A percentile compares a stretch with the other conserved stretches of the same genome.
These are phyloP conservation scores for Isoetes engelmannii DNA, from an alignment of 83 land plant species.

Conservation along the genomic window DNA sequence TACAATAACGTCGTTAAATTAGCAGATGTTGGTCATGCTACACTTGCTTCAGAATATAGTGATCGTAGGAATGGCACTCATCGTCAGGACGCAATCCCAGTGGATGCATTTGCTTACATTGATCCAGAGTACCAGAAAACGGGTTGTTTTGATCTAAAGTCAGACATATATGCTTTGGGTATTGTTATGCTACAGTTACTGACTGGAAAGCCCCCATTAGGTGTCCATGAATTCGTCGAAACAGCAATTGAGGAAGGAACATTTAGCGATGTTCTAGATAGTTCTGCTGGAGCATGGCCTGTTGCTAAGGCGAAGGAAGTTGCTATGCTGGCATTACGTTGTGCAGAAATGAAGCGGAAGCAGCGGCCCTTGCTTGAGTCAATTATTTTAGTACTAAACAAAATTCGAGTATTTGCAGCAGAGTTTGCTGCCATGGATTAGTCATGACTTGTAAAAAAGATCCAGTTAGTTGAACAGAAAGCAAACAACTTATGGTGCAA, in stretches of 20 bases:
- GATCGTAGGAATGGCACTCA: constrained; percentile 31
- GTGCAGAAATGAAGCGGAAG: constrained; percentile 48
- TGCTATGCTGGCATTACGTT: constrained; percentile 48
- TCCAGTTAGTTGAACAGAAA: no score
- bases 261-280: constrained; percentile 44
- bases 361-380: constrained; percentile 48
- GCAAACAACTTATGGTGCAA: no score
- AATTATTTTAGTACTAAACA: constrained; percentile 33
- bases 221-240: constrained; percentile 43
- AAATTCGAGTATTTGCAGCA: constrained; percentile 33
- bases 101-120: constrained; percentile 61
- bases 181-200: constrained; percentile 49
- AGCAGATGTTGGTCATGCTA: constrained; percentile 57
- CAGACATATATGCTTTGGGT: constrained; percentile 59
- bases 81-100: constrained; percentile 38
- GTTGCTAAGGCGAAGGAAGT: constrained; percentile 39
- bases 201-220: constrained; percentile 51
- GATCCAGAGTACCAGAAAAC: constrained; percentile 71
- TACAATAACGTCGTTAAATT: constrained; percentile 48
- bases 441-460: no score
- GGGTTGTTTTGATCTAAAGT: constrained; percentile 48
- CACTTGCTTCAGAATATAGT: constrained; percentile 37
- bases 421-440: no score
- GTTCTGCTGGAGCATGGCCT: constrained; percentile 50
- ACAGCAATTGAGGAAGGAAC: constrained; percentile 38